These are phyloP conservation scores for Amaranthus hypochondriacus DNA, from an alignment of 148 eudicot species.

Conservation along the genomic window DNA sequence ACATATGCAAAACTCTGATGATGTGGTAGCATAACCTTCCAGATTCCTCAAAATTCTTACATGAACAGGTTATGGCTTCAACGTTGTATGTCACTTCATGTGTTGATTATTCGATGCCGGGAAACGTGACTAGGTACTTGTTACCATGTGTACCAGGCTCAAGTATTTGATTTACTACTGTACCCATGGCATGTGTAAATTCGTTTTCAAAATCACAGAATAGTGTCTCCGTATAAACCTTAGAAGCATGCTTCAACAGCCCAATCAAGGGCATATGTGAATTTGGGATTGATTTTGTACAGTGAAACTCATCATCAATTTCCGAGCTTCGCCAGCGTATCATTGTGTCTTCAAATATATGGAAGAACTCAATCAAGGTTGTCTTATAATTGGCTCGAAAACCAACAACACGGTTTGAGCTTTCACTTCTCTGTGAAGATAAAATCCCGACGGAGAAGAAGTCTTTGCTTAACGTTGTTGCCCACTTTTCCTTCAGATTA, in stretches of 20 bases:
- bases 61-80: background rate
- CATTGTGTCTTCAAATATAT: background rate
- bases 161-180: background rate
- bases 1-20: background rate
- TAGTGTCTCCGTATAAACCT: background rate
- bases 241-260: background rate
- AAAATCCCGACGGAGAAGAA: background rate
- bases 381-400: background rate
- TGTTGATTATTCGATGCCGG: background rate
- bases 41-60: slow-evolving; percentile 4
- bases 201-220: background rate
- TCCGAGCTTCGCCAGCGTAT: background rate
- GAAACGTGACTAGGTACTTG: background rate
- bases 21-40: slow-evolving; percentile 1
- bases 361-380: background rate
- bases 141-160: background rate
- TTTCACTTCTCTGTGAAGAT: slow-evolving; percentile 1
- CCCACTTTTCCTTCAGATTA: background rate
- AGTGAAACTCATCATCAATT: background rate
- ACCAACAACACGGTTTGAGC: background rate
- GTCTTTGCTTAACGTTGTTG: background rate
- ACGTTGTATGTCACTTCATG: background rate
- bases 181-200: background rate
- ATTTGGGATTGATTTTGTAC: background rate
- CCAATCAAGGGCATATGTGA: background rate